Conservation (phyloP, 2,329 filamentous ascomycete genomes). For the Mycosphaerella arachidis region DNA sequence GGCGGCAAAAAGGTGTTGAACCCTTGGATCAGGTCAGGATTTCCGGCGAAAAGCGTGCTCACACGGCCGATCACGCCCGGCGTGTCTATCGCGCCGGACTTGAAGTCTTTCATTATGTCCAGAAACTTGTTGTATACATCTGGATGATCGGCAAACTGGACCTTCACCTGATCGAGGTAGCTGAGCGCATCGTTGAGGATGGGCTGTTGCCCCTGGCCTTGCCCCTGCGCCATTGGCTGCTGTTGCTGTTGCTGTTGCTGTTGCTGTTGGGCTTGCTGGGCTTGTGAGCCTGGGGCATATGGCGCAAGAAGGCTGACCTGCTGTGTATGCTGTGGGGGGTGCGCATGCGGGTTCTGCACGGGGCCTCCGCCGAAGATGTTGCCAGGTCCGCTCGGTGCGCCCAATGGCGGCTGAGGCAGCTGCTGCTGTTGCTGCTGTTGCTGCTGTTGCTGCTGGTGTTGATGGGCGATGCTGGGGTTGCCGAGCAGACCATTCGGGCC, state of each 20-base stretch:
- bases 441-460: constrained; percentile 32
- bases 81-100: constrained; percentile 96
- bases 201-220: constrained; percentile 76
- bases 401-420: constrained; percentile 50
- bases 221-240: constrained; percentile 34
- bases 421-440: constrained; percentile 38
- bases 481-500: constrained; percentile 81
- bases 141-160: constrained; percentile 92
- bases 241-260: constrained; percentile 23
- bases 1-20: constrained; percentile 96
- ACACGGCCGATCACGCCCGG: constrained; percentile 96
- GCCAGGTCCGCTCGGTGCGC: constrained; percentile 56
- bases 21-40: constrained; percentile 82
- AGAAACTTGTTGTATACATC: constrained; percentile 96
- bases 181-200: constrained; percentile 85
- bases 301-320: constrained; percentile 45
- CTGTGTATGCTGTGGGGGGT: constrained; percentile 49
- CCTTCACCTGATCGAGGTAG: constrained; percentile 97
- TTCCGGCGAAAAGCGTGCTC: constrained; percentile 89
- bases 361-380: constrained; percentile 69
- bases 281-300: constrained; percentile 34
- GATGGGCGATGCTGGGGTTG: constrained; percentile 50
- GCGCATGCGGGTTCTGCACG: constrained; percentile 57
- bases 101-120: constrained; percentile 99
- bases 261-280: constrained; percentile 25